These are phyloP conservation scores for Rhynchospora breviuscula DNA, from an alignment of 176 grass and related monocot genomes.

Conservation along the genomic window DNA sequence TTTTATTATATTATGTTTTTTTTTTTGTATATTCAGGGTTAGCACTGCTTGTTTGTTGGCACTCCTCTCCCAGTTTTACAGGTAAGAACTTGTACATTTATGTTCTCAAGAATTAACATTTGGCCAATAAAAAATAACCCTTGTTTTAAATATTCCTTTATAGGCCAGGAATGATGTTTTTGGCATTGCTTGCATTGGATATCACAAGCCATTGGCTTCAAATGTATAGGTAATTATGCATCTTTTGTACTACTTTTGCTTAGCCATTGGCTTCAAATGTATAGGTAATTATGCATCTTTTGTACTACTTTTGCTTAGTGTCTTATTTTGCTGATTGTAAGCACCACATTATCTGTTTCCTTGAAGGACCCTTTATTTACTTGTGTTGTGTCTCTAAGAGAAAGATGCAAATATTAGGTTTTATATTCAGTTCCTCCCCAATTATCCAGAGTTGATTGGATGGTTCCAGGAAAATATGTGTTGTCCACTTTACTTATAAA, in stretches of 20 bases:
- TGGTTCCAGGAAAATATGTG: neutral
- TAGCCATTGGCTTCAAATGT: no score
- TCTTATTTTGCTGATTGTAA: neutral
- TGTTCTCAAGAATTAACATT: neutral
- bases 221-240: constrained; percentile 76
- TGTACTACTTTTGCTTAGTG: neutral
- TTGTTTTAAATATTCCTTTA: constrained; percentile 30
- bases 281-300: constrained; percentile 7
- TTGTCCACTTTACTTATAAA: neutral
- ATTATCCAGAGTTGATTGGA: neutral
- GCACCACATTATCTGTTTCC: neutral
- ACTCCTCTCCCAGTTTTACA: constrained; percentile 87
- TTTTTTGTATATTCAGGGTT: constrained; percentile 53
- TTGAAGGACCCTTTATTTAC: neutral
- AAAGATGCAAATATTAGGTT: neutral
- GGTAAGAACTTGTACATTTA: constrained; percentile 35
- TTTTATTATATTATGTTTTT: neutral
- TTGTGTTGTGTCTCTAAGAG: neutral
- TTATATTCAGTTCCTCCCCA: neutral
- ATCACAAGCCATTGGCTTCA: constrained; percentile 96
- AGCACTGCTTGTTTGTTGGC: constrained; percentile 92
- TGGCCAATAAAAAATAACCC: neutral
- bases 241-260: neutral
- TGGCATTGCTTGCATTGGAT: constrained; percentile 82
- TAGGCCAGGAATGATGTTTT: constrained; percentile 85